phyloP scores from a whole-genome alignment of 768 basidiomycete genomes.

The Cystobasidium tubakii region DNA sequence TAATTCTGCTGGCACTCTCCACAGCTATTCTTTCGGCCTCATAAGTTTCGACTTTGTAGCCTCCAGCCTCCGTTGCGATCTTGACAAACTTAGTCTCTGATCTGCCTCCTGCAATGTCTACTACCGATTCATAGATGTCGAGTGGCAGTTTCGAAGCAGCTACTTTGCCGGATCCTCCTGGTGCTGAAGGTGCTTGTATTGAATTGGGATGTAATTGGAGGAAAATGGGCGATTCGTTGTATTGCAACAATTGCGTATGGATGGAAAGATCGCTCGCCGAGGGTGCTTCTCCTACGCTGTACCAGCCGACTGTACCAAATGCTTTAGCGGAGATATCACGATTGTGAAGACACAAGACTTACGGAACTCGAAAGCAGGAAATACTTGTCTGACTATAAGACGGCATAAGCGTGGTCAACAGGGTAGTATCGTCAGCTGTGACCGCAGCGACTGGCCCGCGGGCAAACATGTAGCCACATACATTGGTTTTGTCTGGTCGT shows the following conservation, averaged over 20 bases:
- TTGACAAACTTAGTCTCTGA: conserved; percentile 75
- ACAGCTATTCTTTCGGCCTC: conserved; percentile 98
- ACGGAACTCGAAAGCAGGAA: conserved; percentile 87
- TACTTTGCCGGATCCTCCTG: conserved; percentile 42
- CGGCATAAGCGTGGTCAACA: background rate
- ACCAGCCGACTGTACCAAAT: conserved; percentile 69
- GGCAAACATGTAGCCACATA: conserved; percentile 48
- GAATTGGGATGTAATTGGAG: conserved; percentile 56
- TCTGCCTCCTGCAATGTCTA: conserved; percentile 69
- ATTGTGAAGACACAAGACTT: background rate
- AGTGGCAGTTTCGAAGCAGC: conserved; percentile 71
- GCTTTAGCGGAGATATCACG: background rate
- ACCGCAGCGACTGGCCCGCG: too few species aligned
- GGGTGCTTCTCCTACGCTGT: conserved; percentile 73
- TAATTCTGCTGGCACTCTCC: conserved; percentile 71
- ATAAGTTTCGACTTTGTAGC: conserved; percentile 84
- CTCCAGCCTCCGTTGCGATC: conserved; percentile 52
- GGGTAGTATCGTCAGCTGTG: too few species aligned
- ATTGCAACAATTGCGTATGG: conserved; percentile 74
- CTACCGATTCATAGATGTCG: conserved; percentile 84
- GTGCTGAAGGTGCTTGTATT: conserved; percentile 50
- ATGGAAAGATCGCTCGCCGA: conserved; percentile 69
- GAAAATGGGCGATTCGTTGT: conserved; percentile 83
- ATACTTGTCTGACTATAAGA: conserved; percentile 84
- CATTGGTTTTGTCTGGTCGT: conserved; percentile 82